Evolutionary conservation across 306 rosid genomes (phyloP).

Genomic region (Malus sylvestris): DNA sequence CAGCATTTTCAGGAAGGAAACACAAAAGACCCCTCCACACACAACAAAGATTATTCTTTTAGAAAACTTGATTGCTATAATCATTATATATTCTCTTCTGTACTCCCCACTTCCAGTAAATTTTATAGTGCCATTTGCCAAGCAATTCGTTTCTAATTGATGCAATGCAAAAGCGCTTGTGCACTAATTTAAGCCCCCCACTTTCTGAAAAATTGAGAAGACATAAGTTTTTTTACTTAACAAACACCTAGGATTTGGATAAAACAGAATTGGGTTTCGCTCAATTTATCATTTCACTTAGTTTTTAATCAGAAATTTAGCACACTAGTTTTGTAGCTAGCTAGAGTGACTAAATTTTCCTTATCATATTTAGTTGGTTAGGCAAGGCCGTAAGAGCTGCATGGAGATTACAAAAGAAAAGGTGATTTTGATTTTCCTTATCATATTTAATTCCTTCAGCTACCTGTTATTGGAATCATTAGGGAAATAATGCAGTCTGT

Average conservation of each 20-base stretch:
- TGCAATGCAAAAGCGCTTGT: slow-evolving; percentile 5
- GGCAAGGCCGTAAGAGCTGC: background rate
- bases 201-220: background rate
- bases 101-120: slow-evolving; percentile 12
- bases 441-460: slow-evolving; percentile 3
- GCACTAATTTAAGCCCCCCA: background rate
- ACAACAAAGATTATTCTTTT: slow-evolving; percentile 32
- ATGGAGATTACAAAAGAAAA: background rate
- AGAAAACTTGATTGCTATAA: slow-evolving; percentile 32
- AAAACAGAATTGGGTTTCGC: background rate
- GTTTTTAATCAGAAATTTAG: background rate
- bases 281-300: background rate
- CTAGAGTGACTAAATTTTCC: background rate
- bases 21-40: slow-evolving; percentile 21
- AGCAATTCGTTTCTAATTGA: slow-evolving; percentile 1
- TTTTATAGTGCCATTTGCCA: background rate
- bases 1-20: slow-evolving; percentile 30
- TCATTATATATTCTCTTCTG: slow-evolving; percentile 22
- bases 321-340: background rate
- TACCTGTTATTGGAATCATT: slow-evolving; percentile 27
- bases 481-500: slow-evolving; percentile 35
- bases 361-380: background rate
- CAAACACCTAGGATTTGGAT: background rate
- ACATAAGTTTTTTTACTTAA: background rate
- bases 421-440: background rate